Evolutionary conservation across 345 rosid species (phyloP).

Genomic region (Barbarea vulgaris): DNA sequence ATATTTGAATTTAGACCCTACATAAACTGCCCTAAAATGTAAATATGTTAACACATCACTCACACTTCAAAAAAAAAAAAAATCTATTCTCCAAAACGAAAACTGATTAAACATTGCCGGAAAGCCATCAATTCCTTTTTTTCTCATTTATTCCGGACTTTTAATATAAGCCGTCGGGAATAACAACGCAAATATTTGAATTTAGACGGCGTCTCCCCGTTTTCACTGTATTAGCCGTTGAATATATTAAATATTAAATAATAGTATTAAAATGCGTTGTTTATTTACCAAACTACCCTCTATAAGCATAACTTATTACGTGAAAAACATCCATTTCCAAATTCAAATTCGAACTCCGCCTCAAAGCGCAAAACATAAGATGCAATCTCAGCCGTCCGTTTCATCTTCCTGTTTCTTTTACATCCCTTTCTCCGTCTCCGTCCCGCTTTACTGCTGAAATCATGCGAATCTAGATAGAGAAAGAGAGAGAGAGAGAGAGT

Average conservation of each 20-base stretch:
- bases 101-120: too few relatives aligned
- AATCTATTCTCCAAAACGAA: too few relatives aligned
- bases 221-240: slow-evolving; percentile 10
- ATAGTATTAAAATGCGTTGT: not conserved
- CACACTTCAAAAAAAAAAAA: too few relatives aligned
- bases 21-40: too few relatives aligned
- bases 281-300: slow-evolving; percentile 17
- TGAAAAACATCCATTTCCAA: slow-evolving; percentile 29
- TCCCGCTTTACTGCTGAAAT: slow-evolving; percentile 35
- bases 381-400: slow-evolving; percentile 57
- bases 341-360: slow-evolving; percentile 60
- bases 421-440: slow-evolving; percentile 14
- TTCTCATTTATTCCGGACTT: too few relatives aligned
- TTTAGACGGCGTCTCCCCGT: not conserved
- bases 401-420: not conserved
- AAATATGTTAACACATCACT: too few relatives aligned
- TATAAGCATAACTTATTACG: not conserved
- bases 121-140: too few relatives aligned
- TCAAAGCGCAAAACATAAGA: slow-evolving; percentile 13
- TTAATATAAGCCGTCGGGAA: too few relatives aligned
- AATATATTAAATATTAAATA: not conserved
- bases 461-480: slow-evolving; percentile 33
- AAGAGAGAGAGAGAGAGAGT: not conserved
- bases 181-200: not conserved
- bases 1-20: not conserved